Conservation (phyloP, 257 asterid genomes). For the Solanum bukasovii region DNA sequence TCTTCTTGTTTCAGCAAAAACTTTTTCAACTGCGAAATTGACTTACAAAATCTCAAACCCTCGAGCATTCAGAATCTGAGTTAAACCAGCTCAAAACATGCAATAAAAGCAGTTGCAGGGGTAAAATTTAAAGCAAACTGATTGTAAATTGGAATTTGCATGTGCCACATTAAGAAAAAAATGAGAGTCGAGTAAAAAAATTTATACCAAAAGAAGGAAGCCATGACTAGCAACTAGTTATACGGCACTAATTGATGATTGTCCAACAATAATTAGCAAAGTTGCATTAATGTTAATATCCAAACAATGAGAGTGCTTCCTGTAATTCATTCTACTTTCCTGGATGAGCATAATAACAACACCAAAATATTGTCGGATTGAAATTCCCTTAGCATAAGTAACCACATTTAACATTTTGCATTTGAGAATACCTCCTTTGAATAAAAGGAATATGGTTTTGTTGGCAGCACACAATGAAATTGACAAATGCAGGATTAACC, state of each 20-base stretch:
- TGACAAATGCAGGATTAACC: background rate
- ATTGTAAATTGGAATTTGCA: background rate
- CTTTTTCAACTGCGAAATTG: conserved; percentile 48
- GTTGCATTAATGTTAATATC: background rate
- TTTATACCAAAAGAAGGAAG: background rate
- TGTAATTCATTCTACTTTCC: background rate
- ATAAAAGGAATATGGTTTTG: background rate
- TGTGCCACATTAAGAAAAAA: background rate
- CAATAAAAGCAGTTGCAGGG: background rate
- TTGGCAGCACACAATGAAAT: background rate
- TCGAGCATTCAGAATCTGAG: background rate
- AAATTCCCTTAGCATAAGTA: background rate
- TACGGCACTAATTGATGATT: background rate
- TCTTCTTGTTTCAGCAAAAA: conserved; percentile 67
- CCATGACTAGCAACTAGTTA: background rate
- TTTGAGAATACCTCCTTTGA: background rate
- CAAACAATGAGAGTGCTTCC: background rate
- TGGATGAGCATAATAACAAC: background rate
- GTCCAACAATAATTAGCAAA: background rate
- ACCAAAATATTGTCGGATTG: background rate
- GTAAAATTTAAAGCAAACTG: background rate
- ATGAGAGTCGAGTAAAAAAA: background rate
- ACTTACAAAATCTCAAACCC: background rate
- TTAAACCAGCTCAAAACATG: background rate
- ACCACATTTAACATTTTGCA: background rate